Conservation (phyloP, 2,329 filamentous ascomycete species). For the Xylaria sp. region DNA sequence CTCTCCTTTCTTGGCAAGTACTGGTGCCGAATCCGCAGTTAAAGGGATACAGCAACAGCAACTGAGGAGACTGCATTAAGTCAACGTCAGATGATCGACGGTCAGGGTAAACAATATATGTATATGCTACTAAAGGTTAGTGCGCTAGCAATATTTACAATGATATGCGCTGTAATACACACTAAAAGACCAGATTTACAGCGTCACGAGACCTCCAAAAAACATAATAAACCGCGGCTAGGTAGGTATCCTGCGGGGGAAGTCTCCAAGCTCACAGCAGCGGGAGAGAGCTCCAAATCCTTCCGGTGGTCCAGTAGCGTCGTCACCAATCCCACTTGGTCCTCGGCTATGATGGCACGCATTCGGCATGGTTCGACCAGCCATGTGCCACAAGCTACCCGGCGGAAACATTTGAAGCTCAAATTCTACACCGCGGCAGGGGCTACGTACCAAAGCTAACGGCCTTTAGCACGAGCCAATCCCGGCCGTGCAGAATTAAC, state of each 20-base stretch:
- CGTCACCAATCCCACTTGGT: constrained; percentile 19
- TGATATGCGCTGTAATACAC: not conserved
- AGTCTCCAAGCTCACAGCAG: not conserved
- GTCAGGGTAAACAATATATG: not conserved
- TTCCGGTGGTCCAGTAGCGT: constrained; percentile 38
- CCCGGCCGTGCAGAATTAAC: constrained; percentile 38
- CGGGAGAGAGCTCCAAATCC: constrained; percentile 13
- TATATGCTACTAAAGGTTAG: not conserved
- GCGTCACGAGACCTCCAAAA: not conserved
- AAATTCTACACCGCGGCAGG: not conserved
- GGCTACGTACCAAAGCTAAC: not conserved
- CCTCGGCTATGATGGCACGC: constrained; percentile 41
- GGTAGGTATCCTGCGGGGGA: constrained; percentile 4
- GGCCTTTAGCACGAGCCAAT: constrained; percentile 40
- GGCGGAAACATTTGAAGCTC: constrained; percentile 19
- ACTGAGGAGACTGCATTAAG: constrained; percentile 10
- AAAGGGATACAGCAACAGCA: not conserved
- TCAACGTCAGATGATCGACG: constrained; percentile 25
- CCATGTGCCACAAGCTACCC: constrained; percentile 7
- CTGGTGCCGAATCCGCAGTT: too few relatives aligned
- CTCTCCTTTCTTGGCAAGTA: too few relatives aligned
- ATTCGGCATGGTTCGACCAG: constrained; percentile 35
- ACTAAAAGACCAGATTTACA: not conserved
- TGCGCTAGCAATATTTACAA: not conserved
- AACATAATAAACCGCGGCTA: constrained; percentile 9